Base-by-base conservation (phyloP, 768 basidiomycete species). In the Rhodotorula diobovata region DNA sequence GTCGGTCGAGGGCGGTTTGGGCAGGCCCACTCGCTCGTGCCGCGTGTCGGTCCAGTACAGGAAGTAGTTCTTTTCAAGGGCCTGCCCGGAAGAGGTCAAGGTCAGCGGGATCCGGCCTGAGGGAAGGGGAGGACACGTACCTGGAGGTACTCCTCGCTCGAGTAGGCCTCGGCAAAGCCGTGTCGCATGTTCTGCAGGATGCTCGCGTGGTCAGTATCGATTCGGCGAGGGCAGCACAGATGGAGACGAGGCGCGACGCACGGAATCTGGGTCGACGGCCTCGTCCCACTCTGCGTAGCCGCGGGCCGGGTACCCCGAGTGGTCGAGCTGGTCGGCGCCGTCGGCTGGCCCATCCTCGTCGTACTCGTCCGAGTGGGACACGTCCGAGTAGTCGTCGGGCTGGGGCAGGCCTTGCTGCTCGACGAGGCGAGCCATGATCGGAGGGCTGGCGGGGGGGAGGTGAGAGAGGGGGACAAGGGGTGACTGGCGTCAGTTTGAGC, bases 31-130 rank as follows among this genome's bases (percentile, higher is more conserved):
- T 3, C 60, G 66, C 43, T 72, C 68, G 55, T 77, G 76, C 3
- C 76, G 76, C 0, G 74, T 70, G 61, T 77, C 76, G 54, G 76
- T 77, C 70, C 72, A 77, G 63, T 77, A 77, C 2, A 77, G 63
- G 56, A 77, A 77, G 72, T 77, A 77, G 51, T 72, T 72, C 66
- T 73, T 76, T 58, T 77, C 72, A 41, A 77, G 70, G 20, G 74
- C 74, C 74, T 75, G 61, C 10, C 3, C 0, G 41, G 7, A 8
- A 4, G 30, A 1, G n/a, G 1, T 7, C 18, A 16, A 4, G 7
- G 51, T 53, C 14, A 53, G 51, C n/a, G 12, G 14, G n/a, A 28
- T 3, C 7, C 2, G 14, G 12, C 14, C 28, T 15, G 50, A 11
- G 43, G 30, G 18, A 30, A 23, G 11, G 32, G 21, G 41, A 4